Conservation (phyloP, 1,139 yeast genomes). For the Magnusiomyces fungicola region DNA sequence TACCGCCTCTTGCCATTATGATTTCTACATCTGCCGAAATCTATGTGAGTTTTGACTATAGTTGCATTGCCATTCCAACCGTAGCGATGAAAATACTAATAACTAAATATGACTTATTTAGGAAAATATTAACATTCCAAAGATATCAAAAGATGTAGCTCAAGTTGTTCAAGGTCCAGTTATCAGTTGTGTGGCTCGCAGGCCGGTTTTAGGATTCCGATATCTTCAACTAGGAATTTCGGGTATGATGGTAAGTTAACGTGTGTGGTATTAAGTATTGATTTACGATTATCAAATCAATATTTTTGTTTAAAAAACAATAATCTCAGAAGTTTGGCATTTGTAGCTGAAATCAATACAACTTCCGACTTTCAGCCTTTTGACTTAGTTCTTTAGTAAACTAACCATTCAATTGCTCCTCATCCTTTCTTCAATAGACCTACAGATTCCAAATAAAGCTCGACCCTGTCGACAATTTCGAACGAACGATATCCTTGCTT, state of each 20-base stretch:
- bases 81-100: neutral
- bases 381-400: neutral
- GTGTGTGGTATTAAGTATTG: neutral
- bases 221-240: neutral
- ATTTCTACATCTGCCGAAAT: neutral
- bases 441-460: slow-evolving; percentile 2
- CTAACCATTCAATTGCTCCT: no score
- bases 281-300: neutral
- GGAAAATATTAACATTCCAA: neutral
- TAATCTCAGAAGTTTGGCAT: neutral
- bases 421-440: neutral
- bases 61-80: neutral
- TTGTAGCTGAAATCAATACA: neutral
- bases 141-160: neutral
- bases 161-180: neutral
- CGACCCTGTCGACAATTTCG: neutral
- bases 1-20: neutral
- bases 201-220: neutral
- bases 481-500: neutral
- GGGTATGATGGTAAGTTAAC: neutral
- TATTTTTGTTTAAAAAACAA: neutral
- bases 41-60: neutral
- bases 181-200: neutral
- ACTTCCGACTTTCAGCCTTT: no score
- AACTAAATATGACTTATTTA: neutral